Percentiles rank a stretch among this genome's conserved stretches.
These are phyloP conservation scores for Cyclaneusma minus DNA, from an alignment of 2,329 filamentous ascomycete genomes.

Conservation along the genomic window DNA sequence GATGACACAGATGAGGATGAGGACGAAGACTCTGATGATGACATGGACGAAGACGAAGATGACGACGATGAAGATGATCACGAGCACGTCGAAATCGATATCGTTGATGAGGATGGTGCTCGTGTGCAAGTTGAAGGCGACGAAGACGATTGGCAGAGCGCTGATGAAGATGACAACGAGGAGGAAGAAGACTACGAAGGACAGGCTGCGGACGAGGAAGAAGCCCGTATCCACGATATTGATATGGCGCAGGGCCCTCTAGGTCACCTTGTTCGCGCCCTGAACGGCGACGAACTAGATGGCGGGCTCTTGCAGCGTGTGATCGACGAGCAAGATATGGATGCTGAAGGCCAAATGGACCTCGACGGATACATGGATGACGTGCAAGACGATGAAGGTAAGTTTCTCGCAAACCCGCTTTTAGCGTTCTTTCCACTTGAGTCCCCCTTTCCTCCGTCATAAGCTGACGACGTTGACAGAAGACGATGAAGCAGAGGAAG, in stretches of 20 bases:
- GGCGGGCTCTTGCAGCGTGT: no score
- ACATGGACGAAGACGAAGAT: constrained; percentile 31
- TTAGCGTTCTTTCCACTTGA: constrained; percentile 11
- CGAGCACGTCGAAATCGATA: constrained; percentile 38
- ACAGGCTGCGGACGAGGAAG: constrained; percentile 35
- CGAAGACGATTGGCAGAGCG: constrained; percentile 46
- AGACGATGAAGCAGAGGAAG: constrained; percentile 58
- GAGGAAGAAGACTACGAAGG: constrained; percentile 34
- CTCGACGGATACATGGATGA: constrained; percentile 35
- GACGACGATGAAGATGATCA: constrained; percentile 32
- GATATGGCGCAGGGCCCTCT: constrained; percentile 26
- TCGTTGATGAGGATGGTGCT: constrained; percentile 46
- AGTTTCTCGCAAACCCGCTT: constrained; percentile 4
- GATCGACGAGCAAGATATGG: constrained; percentile 21
- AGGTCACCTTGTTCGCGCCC: constrained; percentile 38
- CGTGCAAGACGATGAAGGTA: constrained; percentile 43
- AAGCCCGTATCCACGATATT: constrained; percentile 32
- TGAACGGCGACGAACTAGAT: constrained; percentile 18
- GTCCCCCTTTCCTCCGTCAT: neutral
- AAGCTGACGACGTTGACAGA: constrained; percentile 16
- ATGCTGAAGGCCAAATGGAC: constrained; percentile 26
- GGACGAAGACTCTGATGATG: constrained; percentile 33
- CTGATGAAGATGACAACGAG: constrained; percentile 37
- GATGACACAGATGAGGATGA: constrained; percentile 42
- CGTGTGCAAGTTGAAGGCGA: constrained; percentile 35